phyloP scores from a whole-genome alignment of 768 basidiomycete genomes.

The button mushroom (Agaricus bisporus) region DNA sequence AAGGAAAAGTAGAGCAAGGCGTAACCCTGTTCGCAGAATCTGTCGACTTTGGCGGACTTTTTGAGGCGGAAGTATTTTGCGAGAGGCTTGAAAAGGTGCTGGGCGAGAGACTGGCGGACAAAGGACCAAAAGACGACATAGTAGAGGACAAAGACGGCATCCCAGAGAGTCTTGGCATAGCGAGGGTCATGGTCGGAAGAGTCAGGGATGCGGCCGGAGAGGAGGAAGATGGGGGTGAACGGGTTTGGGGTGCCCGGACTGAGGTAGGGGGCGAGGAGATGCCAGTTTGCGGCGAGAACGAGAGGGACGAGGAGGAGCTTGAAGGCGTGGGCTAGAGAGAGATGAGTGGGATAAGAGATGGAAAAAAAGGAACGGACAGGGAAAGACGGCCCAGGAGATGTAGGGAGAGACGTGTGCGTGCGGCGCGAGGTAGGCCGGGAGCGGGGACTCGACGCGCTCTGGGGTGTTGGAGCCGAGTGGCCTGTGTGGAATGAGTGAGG shows the following conservation, averaged over 20 bases:
- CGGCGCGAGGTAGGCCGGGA: slow-evolving; percentile 24
- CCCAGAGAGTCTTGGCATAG: slow-evolving; percentile 69
- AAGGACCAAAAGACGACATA: slow-evolving; percentile 88
- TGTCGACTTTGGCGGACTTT: slow-evolving; percentile 58
- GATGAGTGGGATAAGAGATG: background rate
- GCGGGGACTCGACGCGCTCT: slow-evolving; percentile 14
- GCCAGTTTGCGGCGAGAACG: slow-evolving; percentile 62
- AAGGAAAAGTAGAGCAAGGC: slow-evolving; percentile 73
- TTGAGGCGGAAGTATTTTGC: slow-evolving; percentile 69
- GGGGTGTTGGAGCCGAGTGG: slow-evolving; percentile 34
- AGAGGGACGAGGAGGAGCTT: slow-evolving; percentile 59
- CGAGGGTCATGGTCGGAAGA: slow-evolving; percentile 49
- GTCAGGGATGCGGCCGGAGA: slow-evolving; percentile 56
- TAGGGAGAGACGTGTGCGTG: slow-evolving; percentile 28
- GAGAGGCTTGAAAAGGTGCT: slow-evolving; percentile 60
- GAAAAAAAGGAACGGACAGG: slow-evolving; percentile 38
- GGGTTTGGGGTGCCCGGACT: slow-evolving; percentile 57
- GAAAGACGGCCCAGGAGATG: slow-evolving; percentile 70
- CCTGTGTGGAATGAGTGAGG: slow-evolving; percentile 21
- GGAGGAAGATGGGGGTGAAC: slow-evolving; percentile 62
- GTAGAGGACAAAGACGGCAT: slow-evolving; percentile 76
- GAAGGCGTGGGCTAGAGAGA: slow-evolving; percentile 49
- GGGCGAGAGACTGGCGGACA: slow-evolving; percentile 67
- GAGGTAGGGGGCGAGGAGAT: slow-evolving; percentile 39
- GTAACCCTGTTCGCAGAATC: slow-evolving; percentile 92